A percentile compares a stretch with the other conserved stretches of the same genome.
Evolutionary conservation across 768 basidiomycete species (phyloP).

Genomic region (Rhodotorula sphaerocarpa): DNA sequence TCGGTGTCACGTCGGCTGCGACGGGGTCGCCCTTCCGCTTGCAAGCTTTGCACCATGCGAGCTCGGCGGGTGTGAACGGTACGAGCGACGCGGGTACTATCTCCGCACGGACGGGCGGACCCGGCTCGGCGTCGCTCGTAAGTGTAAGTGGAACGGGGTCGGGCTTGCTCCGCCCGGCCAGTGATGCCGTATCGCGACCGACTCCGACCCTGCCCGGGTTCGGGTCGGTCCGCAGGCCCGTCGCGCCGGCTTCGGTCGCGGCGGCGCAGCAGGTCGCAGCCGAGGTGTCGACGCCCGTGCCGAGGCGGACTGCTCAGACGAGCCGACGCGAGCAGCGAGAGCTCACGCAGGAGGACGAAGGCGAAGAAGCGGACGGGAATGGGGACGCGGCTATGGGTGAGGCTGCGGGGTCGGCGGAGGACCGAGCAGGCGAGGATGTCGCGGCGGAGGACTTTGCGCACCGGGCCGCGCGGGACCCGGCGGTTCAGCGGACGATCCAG

Average conservation of each 20-base stretch:
- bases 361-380: slow-evolving; percentile 2
- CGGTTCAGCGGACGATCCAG: slow-evolving; percentile 5
- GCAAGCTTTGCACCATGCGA: not conserved
- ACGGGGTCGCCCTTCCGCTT: not conserved
- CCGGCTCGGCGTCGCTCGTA: too few species aligned
- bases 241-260: not conserved
- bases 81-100: not conserved
- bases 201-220: slow-evolving; percentile 22
- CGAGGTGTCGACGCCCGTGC: not conserved
- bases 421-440: not conserved
- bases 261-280: not conserved
- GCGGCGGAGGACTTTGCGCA: not conserved
- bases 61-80: too few species aligned
- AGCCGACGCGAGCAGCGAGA: not conserved
- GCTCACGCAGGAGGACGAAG: not conserved
- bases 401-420: not conserved
- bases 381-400: not conserved
- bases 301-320: not conserved
- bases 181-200: too few species aligned
- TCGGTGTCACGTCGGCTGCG: not conserved
- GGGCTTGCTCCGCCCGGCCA: not conserved
- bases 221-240: slow-evolving; percentile 10
- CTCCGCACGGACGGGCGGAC: too few species aligned
- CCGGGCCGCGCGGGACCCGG: slow-evolving; percentile 4
- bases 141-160: too few species aligned